These are phyloP conservation scores for Rhizopus sp. DNA, from an alignment of 371 early-diverging fungal genomes.

Conservation along the genomic window DNA sequence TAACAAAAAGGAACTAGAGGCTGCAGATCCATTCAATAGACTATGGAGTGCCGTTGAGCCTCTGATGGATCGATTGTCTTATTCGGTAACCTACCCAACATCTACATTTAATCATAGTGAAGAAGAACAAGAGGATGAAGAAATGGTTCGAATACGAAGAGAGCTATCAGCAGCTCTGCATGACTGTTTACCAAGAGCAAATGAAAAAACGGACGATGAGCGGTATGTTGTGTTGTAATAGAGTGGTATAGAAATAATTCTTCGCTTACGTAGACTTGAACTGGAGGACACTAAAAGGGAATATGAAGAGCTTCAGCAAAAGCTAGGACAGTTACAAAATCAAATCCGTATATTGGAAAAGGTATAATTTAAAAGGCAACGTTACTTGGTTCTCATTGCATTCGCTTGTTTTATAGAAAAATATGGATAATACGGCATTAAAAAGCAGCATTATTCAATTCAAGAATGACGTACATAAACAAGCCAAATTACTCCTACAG, in stretches of 20 bases:
- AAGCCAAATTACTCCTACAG: constrained; percentile 54
- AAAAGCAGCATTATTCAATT: constrained; percentile 78
- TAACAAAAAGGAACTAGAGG: constrained; percentile 33
- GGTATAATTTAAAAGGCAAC: constrained; percentile 28
- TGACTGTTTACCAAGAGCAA: constrained; percentile 33
- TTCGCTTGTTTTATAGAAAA: constrained; percentile 42
- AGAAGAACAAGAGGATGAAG: constrained; percentile 15
- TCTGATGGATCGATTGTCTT: constrained; percentile 71
- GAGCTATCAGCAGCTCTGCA: constrained; percentile 18
- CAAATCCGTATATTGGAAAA: constrained; percentile 70
- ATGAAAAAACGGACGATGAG: background rate
- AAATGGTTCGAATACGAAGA: constrained; percentile 14
- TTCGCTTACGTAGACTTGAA: background rate
- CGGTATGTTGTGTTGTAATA: background rate
- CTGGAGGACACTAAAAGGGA: constrained; percentile 42
- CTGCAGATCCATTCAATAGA: constrained; percentile 79
- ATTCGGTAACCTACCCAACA: constrained; percentile 70
- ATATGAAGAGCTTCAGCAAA: constrained; percentile 68
- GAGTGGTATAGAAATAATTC: background rate
- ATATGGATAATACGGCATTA: constrained; percentile 73
- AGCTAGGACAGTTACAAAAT: constrained; percentile 61
- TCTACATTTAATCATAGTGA: constrained; percentile 55
- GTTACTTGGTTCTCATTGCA: background rate
- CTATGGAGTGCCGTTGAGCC: constrained; percentile 81
- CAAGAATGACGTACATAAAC: constrained; percentile 75